Conservation (phyloP, 2,329 filamentous ascomycete genomes). For the Ascochyta fabae region DNA sequence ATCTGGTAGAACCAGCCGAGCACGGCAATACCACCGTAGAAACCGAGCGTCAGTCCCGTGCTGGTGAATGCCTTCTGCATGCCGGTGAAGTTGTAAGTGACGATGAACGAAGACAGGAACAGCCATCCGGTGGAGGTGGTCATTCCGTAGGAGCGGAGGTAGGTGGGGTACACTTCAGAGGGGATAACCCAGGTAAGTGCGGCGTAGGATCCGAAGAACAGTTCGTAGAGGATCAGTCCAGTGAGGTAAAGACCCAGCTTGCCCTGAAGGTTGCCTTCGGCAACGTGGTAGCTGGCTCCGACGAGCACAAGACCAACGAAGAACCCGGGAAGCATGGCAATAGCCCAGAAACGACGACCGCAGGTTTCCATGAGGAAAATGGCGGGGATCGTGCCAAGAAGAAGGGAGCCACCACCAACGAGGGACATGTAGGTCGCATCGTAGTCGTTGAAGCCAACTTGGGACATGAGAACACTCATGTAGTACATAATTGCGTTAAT, state of each 20-base stretch:
- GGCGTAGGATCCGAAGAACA: conserved; percentile 48
- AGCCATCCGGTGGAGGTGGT: conserved; percentile 71
- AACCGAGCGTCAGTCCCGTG: conserved; percentile 71
- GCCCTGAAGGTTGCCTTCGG: conserved; percentile 50
- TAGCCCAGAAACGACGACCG: conserved; percentile 77
- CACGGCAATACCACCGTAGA: conserved; percentile 76
- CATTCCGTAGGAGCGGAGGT: conserved; percentile 76
- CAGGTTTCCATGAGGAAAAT: conserved; percentile 75
- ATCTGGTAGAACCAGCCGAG: conserved; percentile 75
- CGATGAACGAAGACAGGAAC: conserved; percentile 74
- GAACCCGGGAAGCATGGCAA: conserved; percentile 73
- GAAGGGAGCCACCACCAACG: conserved; percentile 71
- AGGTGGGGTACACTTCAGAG: conserved; percentile 74
- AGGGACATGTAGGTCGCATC: conserved; percentile 73
- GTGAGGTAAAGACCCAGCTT: conserved; percentile 67
- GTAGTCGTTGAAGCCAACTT: conserved; percentile 69
- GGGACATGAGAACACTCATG: conserved; percentile 70
- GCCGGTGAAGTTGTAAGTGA: conserved; percentile 75
- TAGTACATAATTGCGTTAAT: conserved; percentile 77
- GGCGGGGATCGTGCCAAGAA: conserved; percentile 71
- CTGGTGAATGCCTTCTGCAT: conserved; percentile 73
- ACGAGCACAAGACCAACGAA: conserved; percentile 73
- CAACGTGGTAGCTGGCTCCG: conserved; percentile 67
- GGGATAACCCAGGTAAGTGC: conserved; percentile 54
- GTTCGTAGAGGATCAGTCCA: conserved; percentile 61